These are phyloP conservation scores for Periconia digitata DNA, from an alignment of 2,329 filamentous ascomycete species.

Conservation along the genomic window DNA sequence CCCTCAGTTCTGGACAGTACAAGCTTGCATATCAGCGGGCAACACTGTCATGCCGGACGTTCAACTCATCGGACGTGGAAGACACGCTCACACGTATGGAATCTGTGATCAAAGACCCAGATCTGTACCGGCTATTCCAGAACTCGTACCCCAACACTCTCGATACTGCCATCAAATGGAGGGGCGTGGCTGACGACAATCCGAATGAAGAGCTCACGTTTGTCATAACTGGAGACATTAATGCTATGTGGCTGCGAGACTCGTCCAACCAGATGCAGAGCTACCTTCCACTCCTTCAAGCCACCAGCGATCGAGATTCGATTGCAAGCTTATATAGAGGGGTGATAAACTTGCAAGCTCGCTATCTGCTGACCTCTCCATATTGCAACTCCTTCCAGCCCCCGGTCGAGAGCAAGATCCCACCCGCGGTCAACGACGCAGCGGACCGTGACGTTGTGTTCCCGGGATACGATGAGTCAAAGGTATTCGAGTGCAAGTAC, in stretches of 20 bases:
- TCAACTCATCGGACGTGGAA: slow-evolving; percentile 49
- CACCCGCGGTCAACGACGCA: slow-evolving; percentile 41
- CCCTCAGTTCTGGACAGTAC: slow-evolving; percentile 48
- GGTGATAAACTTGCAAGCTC: slow-evolving; percentile 70
- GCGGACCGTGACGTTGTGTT: slow-evolving; percentile 46
- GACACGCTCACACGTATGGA: slow-evolving; percentile 38
- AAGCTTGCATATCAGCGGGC: slow-evolving; percentile 51
- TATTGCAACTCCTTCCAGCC: slow-evolving; percentile 59
- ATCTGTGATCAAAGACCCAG: slow-evolving; percentile 51
- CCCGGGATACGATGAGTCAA: slow-evolving; percentile 46
- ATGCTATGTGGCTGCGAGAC: slow-evolving; percentile 58
- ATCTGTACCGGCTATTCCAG: slow-evolving; percentile 69
- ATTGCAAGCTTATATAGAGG: slow-evolving; percentile 70
- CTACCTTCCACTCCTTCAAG: slow-evolving; percentile 63
- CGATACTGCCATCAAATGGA: slow-evolving; percentile 72
- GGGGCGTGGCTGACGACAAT: slow-evolving; percentile 60
- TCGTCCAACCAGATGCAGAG: slow-evolving; percentile 71
- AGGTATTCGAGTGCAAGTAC: slow-evolving; percentile 58
- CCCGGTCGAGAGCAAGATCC: slow-evolving; percentile 50
- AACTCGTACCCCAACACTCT: slow-evolving; percentile 76
- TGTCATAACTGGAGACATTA: slow-evolving; percentile 61
- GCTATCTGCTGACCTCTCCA: slow-evolving; percentile 64
- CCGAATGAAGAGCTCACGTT: slow-evolving; percentile 65
- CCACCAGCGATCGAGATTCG: slow-evolving; percentile 57
- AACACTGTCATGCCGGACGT: slow-evolving; percentile 48